Percentiles rank a stretch among this genome's conserved stretches.
phyloP scores from a whole-genome alignment of 2,329 filamentous ascomycete species.

The Chrysoporthe austroafricana region DNA sequence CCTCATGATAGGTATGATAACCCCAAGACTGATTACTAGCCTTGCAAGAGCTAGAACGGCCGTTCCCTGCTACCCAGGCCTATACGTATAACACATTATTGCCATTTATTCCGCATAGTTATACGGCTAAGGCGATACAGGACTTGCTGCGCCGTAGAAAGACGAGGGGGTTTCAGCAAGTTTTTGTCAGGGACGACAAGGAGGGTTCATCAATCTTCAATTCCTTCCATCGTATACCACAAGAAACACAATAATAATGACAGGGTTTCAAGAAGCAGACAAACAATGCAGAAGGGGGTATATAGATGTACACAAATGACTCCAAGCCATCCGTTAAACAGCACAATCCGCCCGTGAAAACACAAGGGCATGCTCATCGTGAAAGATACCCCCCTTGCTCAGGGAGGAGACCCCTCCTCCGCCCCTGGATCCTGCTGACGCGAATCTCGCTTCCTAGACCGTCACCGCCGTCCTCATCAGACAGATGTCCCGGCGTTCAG shows the following conservation, averaged over 20 bases:
- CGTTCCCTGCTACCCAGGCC: background rate
- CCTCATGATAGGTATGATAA: background rate
- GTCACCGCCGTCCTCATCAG: constrained; percentile 41
- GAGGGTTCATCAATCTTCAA: background rate
- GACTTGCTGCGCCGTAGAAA: background rate
- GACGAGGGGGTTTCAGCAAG: background rate
- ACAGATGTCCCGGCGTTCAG: constrained; percentile 45
- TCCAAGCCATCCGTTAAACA: constrained; percentile 3
- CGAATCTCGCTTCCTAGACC: background rate
- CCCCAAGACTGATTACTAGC: background rate
- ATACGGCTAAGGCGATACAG: background rate
- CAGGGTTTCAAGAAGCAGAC: constrained; percentile 15
- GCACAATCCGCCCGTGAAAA: constrained; percentile 3
- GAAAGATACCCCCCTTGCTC: background rate
- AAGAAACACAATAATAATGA: background rate
- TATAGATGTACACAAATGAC: constrained; percentile 30
- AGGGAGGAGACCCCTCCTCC: no score
- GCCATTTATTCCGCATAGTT: background rate
- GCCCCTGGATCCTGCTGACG: no score
- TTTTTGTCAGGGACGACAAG: background rate
- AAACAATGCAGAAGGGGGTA: constrained; percentile 31
- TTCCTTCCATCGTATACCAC: background rate
- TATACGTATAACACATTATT: background rate
- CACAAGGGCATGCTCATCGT: background rate
- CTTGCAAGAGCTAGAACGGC: background rate